phyloP scores from a whole-genome alignment of 1,284 basidiomycete genomes.

The Earliella scabrosa region DNA sequence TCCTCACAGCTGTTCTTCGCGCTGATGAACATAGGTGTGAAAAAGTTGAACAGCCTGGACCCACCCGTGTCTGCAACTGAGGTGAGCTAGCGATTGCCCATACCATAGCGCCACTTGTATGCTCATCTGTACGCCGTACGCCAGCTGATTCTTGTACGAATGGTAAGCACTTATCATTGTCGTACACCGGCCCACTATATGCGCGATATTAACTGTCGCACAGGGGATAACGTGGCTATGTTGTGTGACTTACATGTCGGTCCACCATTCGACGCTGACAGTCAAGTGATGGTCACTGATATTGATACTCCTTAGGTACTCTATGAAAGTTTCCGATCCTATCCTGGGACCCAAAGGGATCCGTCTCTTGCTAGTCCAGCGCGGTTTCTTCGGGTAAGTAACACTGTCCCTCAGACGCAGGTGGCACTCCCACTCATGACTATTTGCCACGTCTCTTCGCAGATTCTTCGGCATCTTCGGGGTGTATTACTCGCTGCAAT shows the following conservation, averaged over 20 bases:
- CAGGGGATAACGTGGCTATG: slow-evolving; percentile 49
- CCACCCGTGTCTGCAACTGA: slow-evolving; percentile 61
- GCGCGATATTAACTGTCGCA: background rate
- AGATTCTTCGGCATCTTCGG: slow-evolving; percentile 70
- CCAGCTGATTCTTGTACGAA: slow-evolving; percentile 52
- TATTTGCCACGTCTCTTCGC: no score
- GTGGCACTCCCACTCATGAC: no score
- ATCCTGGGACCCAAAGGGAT: slow-evolving; percentile 72
- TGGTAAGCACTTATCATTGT: slow-evolving; percentile 48
- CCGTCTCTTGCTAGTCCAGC: slow-evolving; percentile 55
- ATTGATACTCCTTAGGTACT: slow-evolving; percentile 50
- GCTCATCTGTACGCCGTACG: background rate
- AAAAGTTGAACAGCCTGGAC: slow-evolving; percentile 61
- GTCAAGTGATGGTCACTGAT: no score
- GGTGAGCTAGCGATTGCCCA: slow-evolving; percentile 38
- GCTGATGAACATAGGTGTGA: slow-evolving; percentile 64
- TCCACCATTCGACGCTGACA: no score
- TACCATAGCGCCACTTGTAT: background rate
- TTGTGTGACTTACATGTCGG: slow-evolving; percentile 48
- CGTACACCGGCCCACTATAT: background rate
- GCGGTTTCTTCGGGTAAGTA: slow-evolving; percentile 67
- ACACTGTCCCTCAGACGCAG: no score
- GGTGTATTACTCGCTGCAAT: slow-evolving; percentile 70
- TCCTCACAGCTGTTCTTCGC: slow-evolving; percentile 67
- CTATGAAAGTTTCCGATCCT: slow-evolving; percentile 61